Percentiles rank a stretch among this genome's conserved stretches.
phyloP scores from a whole-genome alignment of 169 alveolate species.

The Pseudocohnilembus persalinus region DNA sequence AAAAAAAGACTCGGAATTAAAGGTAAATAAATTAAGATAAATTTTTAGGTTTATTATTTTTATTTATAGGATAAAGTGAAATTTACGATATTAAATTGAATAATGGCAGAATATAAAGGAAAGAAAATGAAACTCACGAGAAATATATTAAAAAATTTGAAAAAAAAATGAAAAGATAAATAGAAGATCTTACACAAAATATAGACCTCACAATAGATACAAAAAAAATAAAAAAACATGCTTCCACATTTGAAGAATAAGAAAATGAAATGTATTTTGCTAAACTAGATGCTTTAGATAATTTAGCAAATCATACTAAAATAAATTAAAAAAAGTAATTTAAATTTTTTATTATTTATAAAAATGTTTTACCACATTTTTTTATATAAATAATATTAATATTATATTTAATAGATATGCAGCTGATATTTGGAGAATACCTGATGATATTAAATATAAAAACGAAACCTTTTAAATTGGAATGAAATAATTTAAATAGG shows the following conservation, averaged over 20 bases:
- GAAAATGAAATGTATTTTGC: not conserved
- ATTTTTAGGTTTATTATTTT: no score
- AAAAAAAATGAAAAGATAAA: conserved; percentile 1
- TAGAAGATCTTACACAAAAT: not conserved
- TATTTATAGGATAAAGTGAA: not conserved
- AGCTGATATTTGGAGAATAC: conserved; percentile 45
- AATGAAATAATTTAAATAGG: conserved; percentile 37
- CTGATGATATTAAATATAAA: conserved; percentile 35
- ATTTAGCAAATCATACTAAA: not conserved
- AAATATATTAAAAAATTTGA: conserved; percentile 31
- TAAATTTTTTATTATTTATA: no score
- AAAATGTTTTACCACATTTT: no score
- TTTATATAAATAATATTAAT: no score
- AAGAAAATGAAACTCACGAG: conserved; percentile 28
- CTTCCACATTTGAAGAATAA: not conserved
- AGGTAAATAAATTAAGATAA: no score
- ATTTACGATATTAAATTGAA: not conserved
- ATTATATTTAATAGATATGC: conserved; percentile 5
- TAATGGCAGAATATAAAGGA: not conserved
- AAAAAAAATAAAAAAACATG: no score
- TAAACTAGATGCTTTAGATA: not conserved
- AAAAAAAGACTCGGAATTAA: not conserved
- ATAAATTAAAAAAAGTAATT: no score
- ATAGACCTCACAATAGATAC: no score
- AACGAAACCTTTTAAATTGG: conserved; percentile 34